Percentiles rank a stretch among this genome's conserved stretches.
These are phyloP conservation scores for Pseudogymnoascus sp. DNA, from an alignment of 2,329 filamentous ascomycete species.

Conservation along the genomic window DNA sequence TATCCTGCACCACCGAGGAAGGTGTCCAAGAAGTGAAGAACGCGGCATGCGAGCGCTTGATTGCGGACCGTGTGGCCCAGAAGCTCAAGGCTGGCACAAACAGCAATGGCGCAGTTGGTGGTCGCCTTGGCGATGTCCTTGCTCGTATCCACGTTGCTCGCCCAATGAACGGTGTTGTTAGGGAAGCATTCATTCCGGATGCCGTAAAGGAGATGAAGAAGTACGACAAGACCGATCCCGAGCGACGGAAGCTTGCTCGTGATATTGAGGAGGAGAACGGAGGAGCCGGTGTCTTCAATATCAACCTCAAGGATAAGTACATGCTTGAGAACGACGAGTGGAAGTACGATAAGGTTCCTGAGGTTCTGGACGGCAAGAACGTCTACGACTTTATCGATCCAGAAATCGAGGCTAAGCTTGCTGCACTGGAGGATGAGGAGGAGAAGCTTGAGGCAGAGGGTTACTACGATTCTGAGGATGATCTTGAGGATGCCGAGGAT, in stretches of 20 bases:
- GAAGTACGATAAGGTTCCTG: constrained; percentile 94
- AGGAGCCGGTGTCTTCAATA: constrained; percentile 90
- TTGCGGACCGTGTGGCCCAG: constrained; percentile 87
- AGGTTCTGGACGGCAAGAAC: constrained; percentile 92
- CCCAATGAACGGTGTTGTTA: constrained; percentile 70
- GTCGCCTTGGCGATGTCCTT: constrained; percentile 81
- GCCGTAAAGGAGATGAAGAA: constrained; percentile 72
- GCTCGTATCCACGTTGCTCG: constrained; percentile 94
- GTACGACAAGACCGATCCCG: constrained; percentile 84
- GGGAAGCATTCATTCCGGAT: constrained; percentile 83
- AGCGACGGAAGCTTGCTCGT: constrained; percentile 68
- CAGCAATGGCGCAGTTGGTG: constrained; percentile 65
- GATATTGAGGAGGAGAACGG: constrained; percentile 89
- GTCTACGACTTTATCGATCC: constrained; percentile 96
- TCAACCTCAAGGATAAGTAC: constrained; percentile 86
- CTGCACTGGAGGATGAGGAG: constrained; percentile 89
- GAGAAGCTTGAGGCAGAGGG: constrained; percentile 85
- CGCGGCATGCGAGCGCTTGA: constrained; percentile 81
- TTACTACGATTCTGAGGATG: constrained; percentile 80
- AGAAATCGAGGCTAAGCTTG: constrained; percentile 89
- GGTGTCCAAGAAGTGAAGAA: constrained; percentile 94
- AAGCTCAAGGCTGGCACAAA: constrained; percentile 90
- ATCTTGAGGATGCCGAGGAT: constrained; percentile 79
- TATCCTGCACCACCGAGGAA: constrained; percentile 91
- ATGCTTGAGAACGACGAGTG: constrained; percentile 80